Evolutionary conservation across 495 filamentous ascomycete genomes (phyloP), one percentile per base, ranked within the genome.

Genomic region (Daldinia childiae): DNA sequence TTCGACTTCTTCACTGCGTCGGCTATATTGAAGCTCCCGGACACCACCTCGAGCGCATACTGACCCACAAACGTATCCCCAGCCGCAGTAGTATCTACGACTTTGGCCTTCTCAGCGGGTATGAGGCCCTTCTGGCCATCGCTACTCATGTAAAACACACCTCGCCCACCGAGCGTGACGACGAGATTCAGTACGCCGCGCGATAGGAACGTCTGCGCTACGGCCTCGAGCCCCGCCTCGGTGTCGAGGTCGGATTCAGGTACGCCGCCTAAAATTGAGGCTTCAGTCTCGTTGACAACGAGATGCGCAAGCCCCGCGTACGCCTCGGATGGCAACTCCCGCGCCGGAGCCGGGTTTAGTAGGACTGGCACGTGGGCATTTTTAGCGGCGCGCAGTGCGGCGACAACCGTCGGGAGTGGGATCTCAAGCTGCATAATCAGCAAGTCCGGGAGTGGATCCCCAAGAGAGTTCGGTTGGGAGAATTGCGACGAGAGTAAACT

Each of bases 1-100:
- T 91, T 92, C 41, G 94, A 92, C 80, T 85, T 86, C 62, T 77
- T 80, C 67, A 95, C 87, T 0, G 90, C 90, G 11, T 80, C 79
- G 45, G 83, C 86, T 72, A 90, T 87, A 39, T 87, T 81, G 62
- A 81, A 84, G 17, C 68, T 78, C 24, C 74, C 78, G 36, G 84
- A 86, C 65, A 83, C 85, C 0, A 84, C 85, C 56, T 86, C 85
- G 19, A 94, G 87, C 4, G 94, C 92, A 81, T 97, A 97, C 41
- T 84, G 88, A 2, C 95, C 95, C 2, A 96, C 92, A 80, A 97
- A 99, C 4, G 95, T 97, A 79, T 99, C 95, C 0, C 95, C 95
- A 15, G 95, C 95, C 0, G 90, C 95, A 4, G 95, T 99, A 6
- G 95, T 98, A 81, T 99, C 95, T 6, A 97, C 86, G 21, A 97